Base-by-base conservation (phyloP, 2,329 filamentous ascomycete genomes). In the Sclerotinia nivalis region DNA sequence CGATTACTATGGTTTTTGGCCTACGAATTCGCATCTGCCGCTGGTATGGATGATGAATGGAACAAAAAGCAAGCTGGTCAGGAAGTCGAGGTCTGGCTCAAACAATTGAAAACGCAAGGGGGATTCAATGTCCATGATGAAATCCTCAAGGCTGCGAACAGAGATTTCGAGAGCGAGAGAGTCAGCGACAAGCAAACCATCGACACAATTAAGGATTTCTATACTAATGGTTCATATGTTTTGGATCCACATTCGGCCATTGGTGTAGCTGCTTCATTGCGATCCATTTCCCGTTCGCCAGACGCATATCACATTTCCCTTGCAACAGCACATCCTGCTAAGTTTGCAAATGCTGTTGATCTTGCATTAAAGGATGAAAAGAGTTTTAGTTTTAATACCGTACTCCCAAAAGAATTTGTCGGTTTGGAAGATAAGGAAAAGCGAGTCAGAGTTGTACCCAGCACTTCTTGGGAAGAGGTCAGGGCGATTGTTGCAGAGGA, bases 181-280 rank as follows among this genome's bases (percentile, higher is more conserved):
- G 86, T 91, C 74, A 88, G 84, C 75, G 87, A 91, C 76, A 75
- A 80, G 34, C 83, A 94, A 80, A 95, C 91, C 0, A 80, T 93
- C 34, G 85, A 88, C 40, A 91, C 89, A 10, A 91, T 91, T 76
- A 84, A 83, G 71, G 77, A 80, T 18, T 84, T 84, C 71, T 91
- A 89, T 80, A 78, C 72, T 52, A 72, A 70, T 54, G 70, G 70
- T 37, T 55, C 68, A 13, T 98, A 98, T 81, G 87, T 98, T 55
- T 88, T 98, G 0, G 96, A 99, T 79, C 96, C 96, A 1, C 96
- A 99, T 82, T 90, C 93, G 0, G 93, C 96, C 1, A 91, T 99
- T 59, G 96, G 94, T 69, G 86, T 97, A 52, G 86, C 90, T 25
- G 94, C 93, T 0, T 87, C 94, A 0, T 79, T 88, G 68, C 86